Evolutionary conservation across 345 rosid genomes (phyloP).

Genomic region (Ceriops zippeliana): DNA sequence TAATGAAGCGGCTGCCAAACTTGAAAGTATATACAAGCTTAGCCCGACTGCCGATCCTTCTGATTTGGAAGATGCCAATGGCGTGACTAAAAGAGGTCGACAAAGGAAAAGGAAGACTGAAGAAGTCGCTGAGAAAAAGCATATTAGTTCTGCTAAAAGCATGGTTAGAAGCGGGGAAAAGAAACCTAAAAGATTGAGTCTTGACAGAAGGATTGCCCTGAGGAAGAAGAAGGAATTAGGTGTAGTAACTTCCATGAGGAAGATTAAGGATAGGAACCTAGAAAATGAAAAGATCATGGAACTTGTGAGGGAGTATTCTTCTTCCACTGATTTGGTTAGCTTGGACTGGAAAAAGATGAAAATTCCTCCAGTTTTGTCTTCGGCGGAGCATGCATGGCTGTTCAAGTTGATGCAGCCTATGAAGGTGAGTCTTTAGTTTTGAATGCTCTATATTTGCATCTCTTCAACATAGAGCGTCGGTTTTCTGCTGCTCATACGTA

Average conservation of each 20-base stretch:
- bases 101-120: conserved; percentile 42
- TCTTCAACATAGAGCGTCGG: not conserved
- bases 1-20: conserved; percentile 86
- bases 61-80: conserved; percentile 37
- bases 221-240: conserved; percentile 43
- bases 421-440: conserved; percentile 50
- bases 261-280: conserved; percentile 20
- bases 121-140: conserved; percentile 34
- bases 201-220: conserved; percentile 58
- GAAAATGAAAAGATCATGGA: conserved; percentile 55
- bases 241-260: conserved; percentile 7
- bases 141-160: conserved; percentile 9
- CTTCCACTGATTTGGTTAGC: conserved; percentile 65
- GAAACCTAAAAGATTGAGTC: conserved; percentile 61
- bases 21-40: conserved; percentile 77
- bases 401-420: conserved; percentile 91
- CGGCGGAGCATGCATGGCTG: conserved; percentile 79
- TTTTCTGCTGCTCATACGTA: conserved; percentile 24
- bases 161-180: conserved; percentile 47
- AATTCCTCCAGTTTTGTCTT: conserved; percentile 89
- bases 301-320: conserved; percentile 69
- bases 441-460: not conserved
- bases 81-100: conserved; percentile 23
- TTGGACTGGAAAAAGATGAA: conserved; percentile 95
- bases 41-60: conserved; percentile 43